Base-by-base conservation (phyloP, 2,329 filamentous ascomycete species). In the Ascosphaera apis region DNA sequence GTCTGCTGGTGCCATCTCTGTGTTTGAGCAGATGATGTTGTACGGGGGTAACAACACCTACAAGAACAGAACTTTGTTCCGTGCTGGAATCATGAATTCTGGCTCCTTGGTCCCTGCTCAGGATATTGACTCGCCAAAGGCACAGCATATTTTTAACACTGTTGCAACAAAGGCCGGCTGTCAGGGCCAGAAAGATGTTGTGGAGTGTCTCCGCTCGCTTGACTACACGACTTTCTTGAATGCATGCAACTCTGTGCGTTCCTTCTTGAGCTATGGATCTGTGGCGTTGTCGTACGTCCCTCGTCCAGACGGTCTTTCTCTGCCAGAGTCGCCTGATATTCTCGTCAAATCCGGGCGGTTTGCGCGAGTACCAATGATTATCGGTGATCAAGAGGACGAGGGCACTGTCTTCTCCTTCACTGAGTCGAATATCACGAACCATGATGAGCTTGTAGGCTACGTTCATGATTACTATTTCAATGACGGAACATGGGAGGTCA, bases 301-400 rank as follows among this genome's bases (percentile, higher is more conserved):
- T 5, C 72, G 77, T 0, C 78, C 77, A 0, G 79, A 84, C 43
- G 73, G 75, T 18, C 63, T 48, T 1, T 62, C 65, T 3, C 60
- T 83, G 6, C 63, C 68, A 0, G 58, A 65, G 2, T 76, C 69
- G 3, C 72, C 76, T 0, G 76, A 84, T 0, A 37, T 63, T 0
- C 56, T 79, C 3, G 55, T 65, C 1, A 37, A 44, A 21, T 9
- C 4, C 0, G 69, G 72, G 9, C 61, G 62, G 41, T 73, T 69
- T 41, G 63, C 69, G 6, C 60, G 62, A 9, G 65, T 75, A 0
- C 71, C 71, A 2, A 64, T 74, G 48, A 73, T 76, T 37, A 65
- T 77, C 28, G 77, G 79, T 30, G 67, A 81, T 47, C 76, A 82
- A 52, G 77, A 84, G 57, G 79, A 86, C 47, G 78, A 86, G 52